Conservation (phyloP, 1,139 yeast species). For the Blastobotrys petasosporus region DNA sequence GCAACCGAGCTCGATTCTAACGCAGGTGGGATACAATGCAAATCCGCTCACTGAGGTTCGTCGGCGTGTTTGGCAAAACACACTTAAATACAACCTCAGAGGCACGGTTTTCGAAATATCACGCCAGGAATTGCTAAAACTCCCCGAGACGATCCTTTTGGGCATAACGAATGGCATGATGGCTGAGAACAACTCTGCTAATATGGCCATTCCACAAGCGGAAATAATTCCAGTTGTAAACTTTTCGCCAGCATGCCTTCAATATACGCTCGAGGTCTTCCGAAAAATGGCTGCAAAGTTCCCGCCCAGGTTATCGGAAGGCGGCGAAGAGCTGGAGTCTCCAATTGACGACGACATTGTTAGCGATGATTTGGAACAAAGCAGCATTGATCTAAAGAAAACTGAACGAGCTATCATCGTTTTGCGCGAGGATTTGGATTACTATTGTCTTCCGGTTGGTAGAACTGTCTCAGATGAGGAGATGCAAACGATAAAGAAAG, state of each 20-base stretch:
- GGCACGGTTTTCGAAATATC: slow-evolving; percentile 64
- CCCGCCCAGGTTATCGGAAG: neutral
- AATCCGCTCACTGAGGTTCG: too few species aligned
- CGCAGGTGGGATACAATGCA: slow-evolving; percentile 27
- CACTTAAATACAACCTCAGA: slow-evolving; percentile 36
- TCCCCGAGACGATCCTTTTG: slow-evolving; percentile 83
- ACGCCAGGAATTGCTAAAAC: slow-evolving; percentile 80
- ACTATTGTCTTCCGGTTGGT: slow-evolving; percentile 72
- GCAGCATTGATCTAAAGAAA: slow-evolving; percentile 41
- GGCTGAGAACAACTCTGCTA: slow-evolving; percentile 6
- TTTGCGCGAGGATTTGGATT: slow-evolving; percentile 88
- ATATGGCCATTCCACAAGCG: slow-evolving; percentile 5
- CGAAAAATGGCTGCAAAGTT: slow-evolving; percentile 38
- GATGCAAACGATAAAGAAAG: slow-evolving; percentile 60
- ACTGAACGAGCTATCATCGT: slow-evolving; percentile 85
- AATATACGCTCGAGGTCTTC: slow-evolving; percentile 69
- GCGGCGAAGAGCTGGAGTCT: neutral
- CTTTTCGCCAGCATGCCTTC: slow-evolving; percentile 81
- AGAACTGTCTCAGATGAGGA: slow-evolving; percentile 27
- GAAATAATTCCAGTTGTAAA: slow-evolving; percentile 35
- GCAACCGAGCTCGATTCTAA: slow-evolving; percentile 27
- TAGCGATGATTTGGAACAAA: slow-evolving; percentile 45
- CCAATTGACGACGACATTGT: slow-evolving; percentile 11
- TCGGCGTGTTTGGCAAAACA: too few species aligned
- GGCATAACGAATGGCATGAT: slow-evolving; percentile 83